Evolutionary conservation across 768 basidiomycete genomes (phyloP).

Genomic region (Filobasidium wieringae): DNA sequence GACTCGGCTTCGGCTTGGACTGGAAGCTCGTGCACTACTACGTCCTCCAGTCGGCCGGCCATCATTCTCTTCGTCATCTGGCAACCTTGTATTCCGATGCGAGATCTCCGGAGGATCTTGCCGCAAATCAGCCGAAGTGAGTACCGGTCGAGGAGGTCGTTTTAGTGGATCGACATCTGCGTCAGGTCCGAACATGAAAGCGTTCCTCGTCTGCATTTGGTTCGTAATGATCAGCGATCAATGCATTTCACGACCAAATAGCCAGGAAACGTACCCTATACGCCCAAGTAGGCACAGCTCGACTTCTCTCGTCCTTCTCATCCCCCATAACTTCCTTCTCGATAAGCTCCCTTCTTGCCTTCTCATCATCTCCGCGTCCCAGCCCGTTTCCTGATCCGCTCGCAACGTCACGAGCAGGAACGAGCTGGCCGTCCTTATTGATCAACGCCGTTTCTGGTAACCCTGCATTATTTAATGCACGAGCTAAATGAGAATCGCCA

Average conservation of each 20-base stretch:
- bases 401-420: slow-evolving; percentile 28
- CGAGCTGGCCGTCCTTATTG: slow-evolving; percentile 27
- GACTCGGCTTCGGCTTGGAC: slow-evolving; percentile 80
- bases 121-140: slow-evolving; percentile 1
- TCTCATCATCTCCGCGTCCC: slow-evolving; percentile 25
- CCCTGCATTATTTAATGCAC: slow-evolving; percentile 32
- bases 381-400: slow-evolving; percentile 22
- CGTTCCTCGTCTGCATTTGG: slow-evolving; percentile 63
- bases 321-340: slow-evolving; percentile 29
- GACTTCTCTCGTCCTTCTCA: slow-evolving; percentile 19
- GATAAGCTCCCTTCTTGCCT: slow-evolving; percentile 8
- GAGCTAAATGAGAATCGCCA: slow-evolving; percentile 27
- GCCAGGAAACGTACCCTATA: slow-evolving; percentile 25
- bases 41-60: slow-evolving; percentile 8
- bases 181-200: slow-evolving; percentile 89
- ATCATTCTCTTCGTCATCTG: slow-evolving; percentile 45
- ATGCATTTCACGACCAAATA: not conserved
- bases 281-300: slow-evolving; percentile 31
- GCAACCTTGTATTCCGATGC: slow-evolving; percentile 69
- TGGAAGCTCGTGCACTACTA: slow-evolving; percentile 45
- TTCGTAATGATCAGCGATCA: slow-evolving; percentile 3
- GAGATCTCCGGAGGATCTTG: slow-evolving; percentile 46
- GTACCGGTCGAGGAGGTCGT: slow-evolving; percentile 2
- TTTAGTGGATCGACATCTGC: slow-evolving; percentile 68
- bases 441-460: slow-evolving; percentile 35